Evolutionary conservation across 1,284 basidiomycete species (phyloP), one percentile per base, ranked within the genome.

Genomic region (Tilletia horrida): DNA sequence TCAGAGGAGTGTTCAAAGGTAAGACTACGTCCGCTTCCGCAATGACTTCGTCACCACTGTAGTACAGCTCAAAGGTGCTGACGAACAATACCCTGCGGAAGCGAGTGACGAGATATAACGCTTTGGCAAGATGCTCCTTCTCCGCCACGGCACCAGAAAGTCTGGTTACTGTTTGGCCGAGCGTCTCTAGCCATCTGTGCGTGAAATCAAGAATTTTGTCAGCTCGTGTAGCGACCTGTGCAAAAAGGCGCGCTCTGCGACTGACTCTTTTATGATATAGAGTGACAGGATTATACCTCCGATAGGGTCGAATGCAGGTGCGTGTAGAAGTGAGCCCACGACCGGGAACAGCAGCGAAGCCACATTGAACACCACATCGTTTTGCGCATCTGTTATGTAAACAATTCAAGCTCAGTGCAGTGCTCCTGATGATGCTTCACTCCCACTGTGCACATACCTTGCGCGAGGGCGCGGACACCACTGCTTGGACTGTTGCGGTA

Each of bases 311-410:
- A 81, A 73, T 0, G 74, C 67, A 2, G 72, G 73, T 67, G 69
- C 66, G 11, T 73, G 71, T 2, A 77, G 70, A 43, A 71, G 67
- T n/a, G 69, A 62, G 29, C 72, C 76, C 42, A 84, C 50, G 64
- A 84, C 83, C 18, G 86, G 86, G 72, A 87, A 87, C 27, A 85
- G 76, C 18, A 87, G 82, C 7, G 86, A 86, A 73, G 86, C 84
- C 29, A 84, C 77, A 77, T 87, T 87, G 79, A 87, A 84, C 50
- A 84, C 84, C 13, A 83, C 82, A 68, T 86, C 85, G 73, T 86
- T 86, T 74, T 85, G 83, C 8, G 85, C 85, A 70, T 86, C 85
- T 48, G 55, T 9, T 6, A 31, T 25, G n/a, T n/a, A n/a, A n/a
- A n/a, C n/a, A n/a, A n/a, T n/a, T n/a, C n/a, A n/a, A n/a, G n/a